These are phyloP conservation scores for Citrus maxima DNA, from an alignment of 345 rosid species.

Conservation along the genomic window DNA sequence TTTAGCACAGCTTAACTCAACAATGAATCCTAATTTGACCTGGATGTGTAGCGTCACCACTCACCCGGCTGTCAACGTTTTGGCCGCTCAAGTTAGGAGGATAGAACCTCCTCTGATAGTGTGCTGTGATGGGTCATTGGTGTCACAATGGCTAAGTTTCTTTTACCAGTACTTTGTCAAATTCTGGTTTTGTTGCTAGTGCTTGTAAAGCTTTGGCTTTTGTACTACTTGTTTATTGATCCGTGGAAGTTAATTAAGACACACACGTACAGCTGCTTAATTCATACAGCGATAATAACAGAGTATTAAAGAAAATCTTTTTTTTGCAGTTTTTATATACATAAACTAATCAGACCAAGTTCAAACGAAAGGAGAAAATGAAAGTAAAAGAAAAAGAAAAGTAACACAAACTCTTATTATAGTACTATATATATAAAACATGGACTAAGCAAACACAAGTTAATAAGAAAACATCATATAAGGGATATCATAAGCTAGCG, in stretches of 20 bases:
- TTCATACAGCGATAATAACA: not conserved
- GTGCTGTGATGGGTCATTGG: slow-evolving; percentile 45
- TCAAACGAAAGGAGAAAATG: not conserved
- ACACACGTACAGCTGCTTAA: not conserved
- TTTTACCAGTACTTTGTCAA: not conserved
- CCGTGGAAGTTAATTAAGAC: not conserved
- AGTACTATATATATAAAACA: too few species aligned
- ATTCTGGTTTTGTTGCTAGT: slow-evolving; percentile 13
- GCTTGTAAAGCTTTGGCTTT: slow-evolving; percentile 19
- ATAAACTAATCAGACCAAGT: not conserved
- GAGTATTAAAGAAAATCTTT: not conserved
- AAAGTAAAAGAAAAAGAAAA: not conserved
- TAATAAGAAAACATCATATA: not conserved
- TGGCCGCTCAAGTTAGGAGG: not conserved
- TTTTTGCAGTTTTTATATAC: too few species aligned
- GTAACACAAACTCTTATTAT: not conserved
- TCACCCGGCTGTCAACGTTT: too few species aligned
- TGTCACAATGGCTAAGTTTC: not conserved
- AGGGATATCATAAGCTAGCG: not conserved
- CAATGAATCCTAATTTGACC: too few species aligned
- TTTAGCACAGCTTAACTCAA: too few species aligned
- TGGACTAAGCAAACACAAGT: too few species aligned
- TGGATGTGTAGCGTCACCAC: too few species aligned
- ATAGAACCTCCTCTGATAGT: slow-evolving; percentile 89
- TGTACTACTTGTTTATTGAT: not conserved